Base-by-base conservation (phyloP, 345 rosid genomes). In the Salix brachista region DNA sequence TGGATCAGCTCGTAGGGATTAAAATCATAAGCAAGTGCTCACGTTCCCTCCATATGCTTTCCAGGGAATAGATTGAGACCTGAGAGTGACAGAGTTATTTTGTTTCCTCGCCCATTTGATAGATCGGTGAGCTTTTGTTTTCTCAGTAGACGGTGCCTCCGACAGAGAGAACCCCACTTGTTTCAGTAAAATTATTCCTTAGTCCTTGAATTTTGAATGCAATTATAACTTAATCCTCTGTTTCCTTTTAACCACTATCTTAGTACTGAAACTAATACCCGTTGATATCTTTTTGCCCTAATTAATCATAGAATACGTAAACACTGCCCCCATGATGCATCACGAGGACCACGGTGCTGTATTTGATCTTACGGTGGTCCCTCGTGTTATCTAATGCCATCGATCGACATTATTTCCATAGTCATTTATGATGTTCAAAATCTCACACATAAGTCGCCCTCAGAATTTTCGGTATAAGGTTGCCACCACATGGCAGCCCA, bases 61-160 rank as follows among this genome's bases (percentile, higher is more conserved):
- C 75, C 83, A 77, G 79, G 19, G 41, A 69, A 68, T 74, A 74
- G 83, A 83, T 73, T 77, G 81, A 66, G 85, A 80, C 83, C 9
- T 52, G 77, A 81, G 70, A 77, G 72, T 4, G 72, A 70, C 39
- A 23, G 19, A 39, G 14, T 41, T 5, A 21, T 11, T 42, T 71
- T 44, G 11, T 52, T 30, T 82, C 34, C 16, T 41, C 66, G 42
- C 21, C 58, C 16, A 17, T 36, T 66, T 52, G 14, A 46, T 46
- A 14, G 50, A 46, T 13, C 13, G 50, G 50, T 1, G 17, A 46
- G 50, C 50, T 13, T 4, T 14, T 14, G 18, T 14, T 16, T 46
- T 46, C 50, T 13, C 17, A 46, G 50, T 4, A 4, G 14, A 46
- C 14, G 50, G 17, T 16, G 50, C 50, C 17, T 46, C 17, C 50